A percentile compares a stretch with the other conserved stretches of the same genome.
These are phyloP conservation scores for Tremella fuciformis DNA, from an alignment of 768 basidiomycete species.

Conservation along the genomic window DNA sequence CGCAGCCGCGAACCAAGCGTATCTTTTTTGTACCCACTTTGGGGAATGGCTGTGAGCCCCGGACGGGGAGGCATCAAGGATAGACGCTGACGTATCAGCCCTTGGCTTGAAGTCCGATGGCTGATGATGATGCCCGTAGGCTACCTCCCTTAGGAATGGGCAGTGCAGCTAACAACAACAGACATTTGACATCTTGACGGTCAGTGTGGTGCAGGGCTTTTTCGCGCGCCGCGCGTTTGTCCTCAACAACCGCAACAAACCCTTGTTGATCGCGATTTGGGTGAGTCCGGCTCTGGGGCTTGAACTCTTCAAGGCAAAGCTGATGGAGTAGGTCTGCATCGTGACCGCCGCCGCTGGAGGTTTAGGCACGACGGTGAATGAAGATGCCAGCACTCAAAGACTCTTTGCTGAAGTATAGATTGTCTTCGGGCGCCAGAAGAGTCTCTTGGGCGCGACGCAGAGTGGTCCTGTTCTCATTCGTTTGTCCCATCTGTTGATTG, in stretches of 20 bases:
- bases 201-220: conserved; percentile 20
- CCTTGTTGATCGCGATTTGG: too few relatives aligned
- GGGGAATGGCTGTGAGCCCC: conserved; percentile 33
- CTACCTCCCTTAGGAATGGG: too few relatives aligned
- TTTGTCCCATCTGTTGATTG: neutral
- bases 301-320: too few relatives aligned
- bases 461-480: conserved; percentile 22
- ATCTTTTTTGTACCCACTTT: conserved; percentile 33
- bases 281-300: too few relatives aligned
- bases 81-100: neutral
- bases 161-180: too few relatives aligned
- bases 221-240: conserved; percentile 18
- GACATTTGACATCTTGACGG: neutral
- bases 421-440: conserved; percentile 25
- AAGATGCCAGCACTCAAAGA: neutral
- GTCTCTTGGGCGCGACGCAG: conserved; percentile 23
- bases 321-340: too few relatives aligned
- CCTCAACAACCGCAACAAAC: too few relatives aligned
- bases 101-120: conserved; percentile 13
- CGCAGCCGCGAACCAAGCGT: conserved; percentile 10
- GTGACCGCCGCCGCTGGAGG: neutral
- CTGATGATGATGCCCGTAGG: conserved; percentile 2
- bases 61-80: too few relatives aligned
- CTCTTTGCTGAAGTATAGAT: conserved; percentile 8
- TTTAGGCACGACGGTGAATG: neutral